These are phyloP conservation scores for Neoarthrinium moseri DNA, from an alignment of 2,329 filamentous ascomycete genomes.

Conservation along the genomic window DNA sequence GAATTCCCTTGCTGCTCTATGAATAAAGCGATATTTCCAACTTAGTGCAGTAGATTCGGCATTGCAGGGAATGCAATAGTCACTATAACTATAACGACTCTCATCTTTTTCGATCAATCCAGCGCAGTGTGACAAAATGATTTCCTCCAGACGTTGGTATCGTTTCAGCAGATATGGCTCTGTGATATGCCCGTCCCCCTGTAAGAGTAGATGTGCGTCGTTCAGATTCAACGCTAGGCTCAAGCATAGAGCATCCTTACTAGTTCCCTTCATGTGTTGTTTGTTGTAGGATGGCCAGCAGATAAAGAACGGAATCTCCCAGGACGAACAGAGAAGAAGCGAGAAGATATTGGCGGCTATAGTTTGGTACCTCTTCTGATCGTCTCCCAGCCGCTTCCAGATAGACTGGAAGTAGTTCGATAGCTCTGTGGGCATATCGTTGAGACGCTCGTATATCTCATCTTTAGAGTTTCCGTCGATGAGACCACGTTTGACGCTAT, in stretches of 20 bases:
- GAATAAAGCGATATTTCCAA: background rate
- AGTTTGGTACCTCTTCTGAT: background rate
- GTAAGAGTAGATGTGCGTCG: accelerated
- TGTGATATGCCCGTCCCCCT: background rate
- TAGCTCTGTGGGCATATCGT: background rate
- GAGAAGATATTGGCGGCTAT: background rate
- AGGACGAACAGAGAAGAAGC: background rate
- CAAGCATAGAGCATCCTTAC: background rate
- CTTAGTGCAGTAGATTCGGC: background rate
- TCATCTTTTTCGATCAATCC: background rate
- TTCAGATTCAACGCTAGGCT: background rate
- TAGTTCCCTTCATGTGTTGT: background rate
- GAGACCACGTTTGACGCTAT: background rate
- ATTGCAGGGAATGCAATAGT: background rate
- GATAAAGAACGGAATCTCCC: too few relatives aligned
- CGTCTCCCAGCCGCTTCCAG: background rate
- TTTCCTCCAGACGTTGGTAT: background rate
- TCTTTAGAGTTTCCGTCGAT: background rate
- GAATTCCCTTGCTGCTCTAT: background rate
- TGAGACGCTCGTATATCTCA: background rate
- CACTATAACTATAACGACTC: too few relatives aligned
- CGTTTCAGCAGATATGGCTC: background rate
- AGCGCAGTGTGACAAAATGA: background rate
- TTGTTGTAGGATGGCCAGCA: too few relatives aligned
- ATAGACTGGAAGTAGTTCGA: background rate